Evolutionary conservation across 768 basidiomycete species (phyloP).

Genomic region (Leccinum uliginosum): DNA sequence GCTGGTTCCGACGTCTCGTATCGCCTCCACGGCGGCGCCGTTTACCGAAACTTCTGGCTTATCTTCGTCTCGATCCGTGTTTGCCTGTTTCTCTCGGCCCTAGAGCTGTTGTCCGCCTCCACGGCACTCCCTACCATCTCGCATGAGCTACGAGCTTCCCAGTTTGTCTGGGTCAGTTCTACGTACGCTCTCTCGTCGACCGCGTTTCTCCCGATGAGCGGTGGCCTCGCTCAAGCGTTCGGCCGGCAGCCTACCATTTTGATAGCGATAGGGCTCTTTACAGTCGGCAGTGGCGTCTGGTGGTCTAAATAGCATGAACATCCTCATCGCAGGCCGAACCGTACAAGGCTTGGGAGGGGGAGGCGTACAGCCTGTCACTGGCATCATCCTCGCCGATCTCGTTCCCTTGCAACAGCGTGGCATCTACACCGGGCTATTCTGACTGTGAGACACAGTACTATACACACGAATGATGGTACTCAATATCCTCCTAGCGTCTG

Average conservation of each 20-base stretch:
- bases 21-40: not conserved
- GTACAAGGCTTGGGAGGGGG: constrained; percentile 36
- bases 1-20: not conserved
- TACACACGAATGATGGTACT: too few species aligned
- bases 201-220: constrained; percentile 35
- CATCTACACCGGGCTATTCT: constrained; percentile 27
- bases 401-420: constrained; percentile 41
- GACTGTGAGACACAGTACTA: constrained; percentile 5
- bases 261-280: constrained; percentile 23
- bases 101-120: constrained; percentile 25
- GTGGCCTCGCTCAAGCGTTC: constrained; percentile 28
- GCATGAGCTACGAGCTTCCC: constrained; percentile 20
- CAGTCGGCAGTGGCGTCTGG: constrained; percentile 37
- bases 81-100: constrained; percentile 25
- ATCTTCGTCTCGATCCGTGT: constrained; percentile 24
- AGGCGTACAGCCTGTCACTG: constrained; percentile 31
- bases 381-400: constrained; percentile 41
- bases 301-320: constrained; percentile 13
- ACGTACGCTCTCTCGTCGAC: constrained; percentile 35
- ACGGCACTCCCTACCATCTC: constrained; percentile 35
- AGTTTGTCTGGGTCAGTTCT: constrained; percentile 36
- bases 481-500: constrained; percentile 21
- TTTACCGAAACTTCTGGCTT: constrained; percentile 24
- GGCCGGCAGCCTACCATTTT: constrained; percentile 29
- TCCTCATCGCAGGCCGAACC: constrained; percentile 24